Conservation (phyloP, 352 stramenopile species). For the Vaucheria bursata region DNA sequence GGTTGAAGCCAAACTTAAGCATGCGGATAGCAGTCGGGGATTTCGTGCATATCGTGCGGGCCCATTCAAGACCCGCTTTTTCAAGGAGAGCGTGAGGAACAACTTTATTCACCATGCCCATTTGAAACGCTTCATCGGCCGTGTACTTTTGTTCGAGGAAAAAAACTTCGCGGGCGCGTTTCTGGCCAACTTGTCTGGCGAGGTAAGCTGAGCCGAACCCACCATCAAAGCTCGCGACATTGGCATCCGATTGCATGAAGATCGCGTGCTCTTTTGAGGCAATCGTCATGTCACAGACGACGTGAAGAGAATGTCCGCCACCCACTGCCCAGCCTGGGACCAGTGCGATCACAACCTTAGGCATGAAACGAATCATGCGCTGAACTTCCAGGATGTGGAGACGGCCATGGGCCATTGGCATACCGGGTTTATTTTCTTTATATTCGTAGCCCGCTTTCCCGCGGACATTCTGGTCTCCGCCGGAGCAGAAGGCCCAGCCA, state of each 20-base stretch:
- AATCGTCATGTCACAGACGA: not conserved
- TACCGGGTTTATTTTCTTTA: not conserved
- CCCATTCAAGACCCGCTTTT: not conserved
- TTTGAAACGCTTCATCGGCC: not conserved
- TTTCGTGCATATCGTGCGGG: not conserved
- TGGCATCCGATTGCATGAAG: not conserved
- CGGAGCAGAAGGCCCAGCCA: not conserved
- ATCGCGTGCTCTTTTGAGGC: conserved; percentile 3
- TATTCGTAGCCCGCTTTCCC: not conserved
- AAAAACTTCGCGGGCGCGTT: not conserved
- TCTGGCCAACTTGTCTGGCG: not conserved
- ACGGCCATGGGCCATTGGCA: too few relatives aligned
- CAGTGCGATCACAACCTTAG: not conserved
- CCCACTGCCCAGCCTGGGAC: not conserved
- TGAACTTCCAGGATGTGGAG: conserved; percentile 2
- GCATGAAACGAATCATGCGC: conserved; percentile 5
- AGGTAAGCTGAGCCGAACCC: not conserved
- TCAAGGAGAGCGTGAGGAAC: not conserved
- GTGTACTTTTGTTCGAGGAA: not conserved
- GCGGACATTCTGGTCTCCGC: not conserved
- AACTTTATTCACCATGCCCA: conserved; percentile 5
- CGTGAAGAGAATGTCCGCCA: not conserved
- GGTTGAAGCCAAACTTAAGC: not conserved
- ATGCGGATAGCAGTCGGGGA: not conserved
- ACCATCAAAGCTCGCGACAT: not conserved